These are phyloP conservation scores for Scenedesmus sp. DNA, from an alignment of 163 green algal genomes.

Conservation along the genomic window DNA sequence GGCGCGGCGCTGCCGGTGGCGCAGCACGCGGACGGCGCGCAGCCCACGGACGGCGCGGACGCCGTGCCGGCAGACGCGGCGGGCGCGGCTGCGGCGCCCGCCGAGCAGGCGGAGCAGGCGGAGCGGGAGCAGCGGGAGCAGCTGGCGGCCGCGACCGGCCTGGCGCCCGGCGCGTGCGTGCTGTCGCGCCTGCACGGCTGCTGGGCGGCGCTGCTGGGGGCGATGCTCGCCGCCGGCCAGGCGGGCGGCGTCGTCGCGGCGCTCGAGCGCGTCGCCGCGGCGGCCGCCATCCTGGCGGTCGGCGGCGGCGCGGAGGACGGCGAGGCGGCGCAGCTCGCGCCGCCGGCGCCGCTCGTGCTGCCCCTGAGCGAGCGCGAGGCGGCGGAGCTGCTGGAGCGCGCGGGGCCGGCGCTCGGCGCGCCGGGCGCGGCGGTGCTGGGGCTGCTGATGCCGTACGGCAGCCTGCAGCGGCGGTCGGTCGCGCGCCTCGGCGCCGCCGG, in stretches of 20 bases:
- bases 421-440: constrained; percentile 8
- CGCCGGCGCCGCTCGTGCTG: constrained; percentile 28
- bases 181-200: constrained; percentile 32
- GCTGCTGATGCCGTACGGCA: constrained; percentile 28
- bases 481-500: constrained; percentile 4
- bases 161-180: background rate
- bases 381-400: background rate
- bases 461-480: constrained; percentile 10
- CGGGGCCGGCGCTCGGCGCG: background rate
- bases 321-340: constrained; percentile 13
- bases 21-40: too few relatives aligned
- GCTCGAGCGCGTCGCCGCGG: constrained; percentile 8
- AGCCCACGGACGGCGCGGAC: background rate
- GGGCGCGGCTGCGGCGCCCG: background rate
- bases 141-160: constrained; percentile 11
- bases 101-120: background rate
- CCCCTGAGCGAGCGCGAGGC: constrained; percentile 27
- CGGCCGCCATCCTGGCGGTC: background rate
- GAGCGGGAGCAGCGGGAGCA: constrained; percentile 6
- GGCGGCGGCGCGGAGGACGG: background rate
- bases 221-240: constrained; percentile 15
- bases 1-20: background rate
- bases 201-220: constrained; percentile 27
- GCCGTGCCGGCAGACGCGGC: background rate
- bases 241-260: background rate